Conservation (phyloP, 2,329 filamentous ascomycete genomes). For the Claviceps sp. region DNA sequence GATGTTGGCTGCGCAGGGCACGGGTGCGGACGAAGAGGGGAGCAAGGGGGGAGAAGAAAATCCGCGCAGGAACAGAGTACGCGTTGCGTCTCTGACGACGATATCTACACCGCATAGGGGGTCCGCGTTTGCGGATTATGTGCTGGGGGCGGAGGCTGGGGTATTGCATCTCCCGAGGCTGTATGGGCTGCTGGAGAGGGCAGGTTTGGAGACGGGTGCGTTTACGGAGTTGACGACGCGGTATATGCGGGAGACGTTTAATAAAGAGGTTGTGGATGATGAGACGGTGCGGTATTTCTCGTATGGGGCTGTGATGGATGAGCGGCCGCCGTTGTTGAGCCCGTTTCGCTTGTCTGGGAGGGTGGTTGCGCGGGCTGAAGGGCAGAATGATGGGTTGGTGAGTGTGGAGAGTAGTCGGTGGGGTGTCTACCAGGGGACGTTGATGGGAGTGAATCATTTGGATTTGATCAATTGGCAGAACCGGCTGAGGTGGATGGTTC, state of each 20-base stretch:
- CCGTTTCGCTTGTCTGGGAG: slow-evolving; percentile 41
- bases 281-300: slow-evolving; percentile 45
- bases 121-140: slow-evolving; percentile 40
- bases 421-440: slow-evolving; percentile 51
- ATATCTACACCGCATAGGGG: slow-evolving; percentile 43
- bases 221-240: slow-evolving; percentile 46
- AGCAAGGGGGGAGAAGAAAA: too few relatives aligned
- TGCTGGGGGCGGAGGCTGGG: slow-evolving; percentile 27
- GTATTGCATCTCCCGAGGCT: slow-evolving; percentile 37
- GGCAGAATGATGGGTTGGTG: slow-evolving; percentile 53
- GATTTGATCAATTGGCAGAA: slow-evolving; percentile 59
- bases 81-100: slow-evolving; percentile 39
- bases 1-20: background rate
- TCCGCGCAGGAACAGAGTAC: background rate
- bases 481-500: slow-evolving; percentile 38
- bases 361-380: slow-evolving; percentile 37
- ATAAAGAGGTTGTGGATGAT: slow-evolving; percentile 40
- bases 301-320: slow-evolving; percentile 39
- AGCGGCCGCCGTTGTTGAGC: slow-evolving; percentile 45
- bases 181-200: slow-evolving; percentile 35
- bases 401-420: slow-evolving; percentile 49
- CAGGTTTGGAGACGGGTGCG: slow-evolving; percentile 44
- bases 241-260: slow-evolving; percentile 48
- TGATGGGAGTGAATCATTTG: slow-evolving; percentile 47
- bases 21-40: background rate